phyloP scores from a whole-genome alignment of 495 filamentous ascomycete genomes.

The Podospora didyma region DNA sequence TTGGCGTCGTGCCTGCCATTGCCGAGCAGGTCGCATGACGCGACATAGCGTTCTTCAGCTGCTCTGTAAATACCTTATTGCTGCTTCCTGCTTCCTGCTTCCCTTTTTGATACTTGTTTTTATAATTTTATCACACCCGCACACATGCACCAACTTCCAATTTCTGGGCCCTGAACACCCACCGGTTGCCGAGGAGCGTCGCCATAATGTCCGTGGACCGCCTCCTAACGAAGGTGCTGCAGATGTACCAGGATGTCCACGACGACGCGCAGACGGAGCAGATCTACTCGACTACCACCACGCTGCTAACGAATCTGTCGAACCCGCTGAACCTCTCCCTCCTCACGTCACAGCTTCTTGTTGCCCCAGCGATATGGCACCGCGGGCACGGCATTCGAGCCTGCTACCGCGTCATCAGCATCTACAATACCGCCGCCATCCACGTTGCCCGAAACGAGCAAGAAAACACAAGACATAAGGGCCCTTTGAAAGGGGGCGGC shows the following conservation, averaged over 20 bases:
- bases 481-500: conserved; percentile 41
- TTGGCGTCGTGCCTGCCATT: no score
- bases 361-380: conserved; percentile 79
- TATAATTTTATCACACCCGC: no score
- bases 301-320: conserved; percentile 74
- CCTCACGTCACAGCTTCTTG: conserved; percentile 84
- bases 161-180: no score
- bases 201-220: conserved; percentile 45
- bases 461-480: conserved; percentile 46
- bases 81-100: no score
- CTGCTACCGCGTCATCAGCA: conserved; percentile 72
- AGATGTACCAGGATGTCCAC: conserved; percentile 46
- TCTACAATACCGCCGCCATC: conserved; percentile 81
- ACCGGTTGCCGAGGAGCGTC: conserved; percentile 1
- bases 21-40: no score
- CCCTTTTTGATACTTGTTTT: no score
- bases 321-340: conserved; percentile 91
- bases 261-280: conserved; percentile 45
- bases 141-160: no score
- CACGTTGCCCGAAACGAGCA: conserved; percentile 55
- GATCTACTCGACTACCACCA: conserved; percentile 75
- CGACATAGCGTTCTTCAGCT: no score
- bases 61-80: no score
- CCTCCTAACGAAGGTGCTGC: conserved; percentile 47
- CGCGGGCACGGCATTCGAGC: conserved; percentile 62